Percentiles rank a stretch among this genome's conserved stretches.
Conservation (phyloP, 768 basidiomycete genomes). For the Amanita rimosa region DNA sequence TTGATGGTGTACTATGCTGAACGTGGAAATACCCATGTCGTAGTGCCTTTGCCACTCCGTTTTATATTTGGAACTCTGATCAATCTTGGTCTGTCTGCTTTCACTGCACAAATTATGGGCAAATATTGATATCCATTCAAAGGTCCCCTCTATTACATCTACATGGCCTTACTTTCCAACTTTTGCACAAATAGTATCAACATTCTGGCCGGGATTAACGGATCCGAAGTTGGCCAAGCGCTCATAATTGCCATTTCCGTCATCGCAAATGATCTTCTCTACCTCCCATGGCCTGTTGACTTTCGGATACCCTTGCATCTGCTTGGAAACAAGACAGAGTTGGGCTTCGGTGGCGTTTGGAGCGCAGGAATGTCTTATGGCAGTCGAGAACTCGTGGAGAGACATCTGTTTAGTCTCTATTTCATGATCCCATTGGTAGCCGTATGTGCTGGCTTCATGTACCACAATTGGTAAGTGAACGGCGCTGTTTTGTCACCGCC, state of each 20-base stretch:
- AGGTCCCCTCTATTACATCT: constrained; percentile 94
- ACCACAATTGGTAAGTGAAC: constrained; percentile 82
- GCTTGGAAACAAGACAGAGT: constrained; percentile 51
- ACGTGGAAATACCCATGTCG: constrained; percentile 85
- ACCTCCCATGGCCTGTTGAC: constrained; percentile 79
- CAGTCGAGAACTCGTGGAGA: constrained; percentile 75
- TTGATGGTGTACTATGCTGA: constrained; percentile 96
- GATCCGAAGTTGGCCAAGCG: constrained; percentile 90
- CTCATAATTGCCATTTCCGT: constrained; percentile 87
- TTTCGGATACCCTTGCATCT: constrained; percentile 65
- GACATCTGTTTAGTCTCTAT: constrained; percentile 93
- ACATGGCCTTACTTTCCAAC: constrained; percentile 92
- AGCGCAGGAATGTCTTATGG: constrained; percentile 81
- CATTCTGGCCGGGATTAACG: constrained; percentile 96
- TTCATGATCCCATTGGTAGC: constrained; percentile 95
- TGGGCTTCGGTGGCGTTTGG: constrained; percentile 72
- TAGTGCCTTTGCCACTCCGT: constrained; percentile 79
- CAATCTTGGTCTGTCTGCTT: constrained; percentile 61
- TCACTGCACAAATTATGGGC: background rate
- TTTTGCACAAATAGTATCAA: constrained; percentile 98
- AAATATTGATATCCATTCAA: constrained; percentile 3
- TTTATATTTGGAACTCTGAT: constrained; percentile 64
- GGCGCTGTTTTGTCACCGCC: background rate
- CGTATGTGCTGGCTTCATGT: constrained; percentile 82
- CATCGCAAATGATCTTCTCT: constrained; percentile 84